These are phyloP conservation scores for Tarenaya hassleriana DNA, from an alignment of 345 rosid genomes.

Conservation along the genomic window DNA sequence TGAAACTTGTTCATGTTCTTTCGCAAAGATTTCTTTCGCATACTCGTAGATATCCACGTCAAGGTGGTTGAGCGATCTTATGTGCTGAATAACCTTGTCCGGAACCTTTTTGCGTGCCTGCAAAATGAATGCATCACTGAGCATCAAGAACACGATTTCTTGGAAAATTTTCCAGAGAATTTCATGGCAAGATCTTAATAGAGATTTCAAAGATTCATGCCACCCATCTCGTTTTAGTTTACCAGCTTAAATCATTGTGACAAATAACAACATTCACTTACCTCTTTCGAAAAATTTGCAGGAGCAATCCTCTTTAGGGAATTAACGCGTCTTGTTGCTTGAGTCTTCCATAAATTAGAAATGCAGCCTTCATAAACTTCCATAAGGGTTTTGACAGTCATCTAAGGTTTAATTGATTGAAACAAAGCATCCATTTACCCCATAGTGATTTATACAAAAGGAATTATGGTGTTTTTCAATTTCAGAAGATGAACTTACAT, in stretches of 20 bases:
- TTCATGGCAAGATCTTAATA: no score
- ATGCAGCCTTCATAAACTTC: constrained; percentile 64
- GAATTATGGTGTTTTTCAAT: no score
- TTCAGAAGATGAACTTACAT: no score
- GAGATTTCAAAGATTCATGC: no score
- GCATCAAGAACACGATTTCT: neutral
- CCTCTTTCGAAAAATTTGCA: constrained; percentile 88
- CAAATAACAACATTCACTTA: constrained; percentile 13
- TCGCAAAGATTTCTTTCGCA: constrained; percentile 59
- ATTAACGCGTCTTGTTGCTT: constrained; percentile 47
- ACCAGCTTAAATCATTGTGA: constrained; percentile 1
- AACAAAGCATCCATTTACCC: no score
- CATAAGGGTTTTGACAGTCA: constrained; percentile 66
- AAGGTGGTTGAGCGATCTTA: constrained; percentile 70
- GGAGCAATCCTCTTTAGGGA: constrained; percentile 79
- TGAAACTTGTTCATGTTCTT: constrained; percentile 39
- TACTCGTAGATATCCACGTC: constrained; percentile 78
- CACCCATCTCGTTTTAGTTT: neutral
- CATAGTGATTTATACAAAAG: no score
- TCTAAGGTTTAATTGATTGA: constrained; percentile 31
- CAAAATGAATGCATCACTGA: constrained; percentile 24
- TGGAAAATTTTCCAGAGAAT: no score
- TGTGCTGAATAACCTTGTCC: constrained; percentile 45
- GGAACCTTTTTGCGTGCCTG: constrained; percentile 66
- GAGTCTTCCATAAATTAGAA: constrained; percentile 52